Percentiles rank a stretch among this genome's conserved stretches.
These are phyloP conservation scores for Colletotrichum sp. DNA, from an alignment of 2,329 filamentous ascomycete species.

Conservation along the genomic window DNA sequence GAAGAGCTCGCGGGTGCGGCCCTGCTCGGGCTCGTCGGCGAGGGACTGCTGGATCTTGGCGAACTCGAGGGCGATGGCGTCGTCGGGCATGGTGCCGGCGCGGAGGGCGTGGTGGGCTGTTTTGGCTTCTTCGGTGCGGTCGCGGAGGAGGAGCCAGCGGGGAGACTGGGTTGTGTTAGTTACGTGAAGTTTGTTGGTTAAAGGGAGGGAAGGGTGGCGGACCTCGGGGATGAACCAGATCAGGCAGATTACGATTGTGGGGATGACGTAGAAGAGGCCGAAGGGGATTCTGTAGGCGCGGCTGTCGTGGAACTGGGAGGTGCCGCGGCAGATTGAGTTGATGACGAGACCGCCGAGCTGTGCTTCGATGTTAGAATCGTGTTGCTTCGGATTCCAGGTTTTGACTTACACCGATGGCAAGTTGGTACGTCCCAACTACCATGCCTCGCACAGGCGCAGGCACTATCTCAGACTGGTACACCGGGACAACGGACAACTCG, in stretches of 20 bases:
- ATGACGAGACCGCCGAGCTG: slow-evolving; percentile 28
- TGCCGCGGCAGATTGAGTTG: slow-evolving; percentile 33
- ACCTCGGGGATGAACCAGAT: slow-evolving; percentile 34
- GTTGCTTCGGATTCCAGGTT: not conserved
- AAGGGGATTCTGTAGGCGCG: slow-evolving; percentile 37
- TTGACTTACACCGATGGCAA: slow-evolving; percentile 28
- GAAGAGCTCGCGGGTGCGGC: slow-evolving; percentile 28
- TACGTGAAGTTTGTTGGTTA: not conserved
- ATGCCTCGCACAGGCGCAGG: slow-evolving; percentile 34
- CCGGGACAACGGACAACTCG: slow-evolving; percentile 41
- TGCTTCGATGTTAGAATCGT: not conserved
- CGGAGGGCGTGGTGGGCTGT: slow-evolving; percentile 27
- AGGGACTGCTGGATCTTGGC: slow-evolving; percentile 6
- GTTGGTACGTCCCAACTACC: slow-evolving; percentile 38
- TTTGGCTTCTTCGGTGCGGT: slow-evolving; percentile 32
- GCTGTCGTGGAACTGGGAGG: slow-evolving; percentile 30
- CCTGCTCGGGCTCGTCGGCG: slow-evolving; percentile 13
- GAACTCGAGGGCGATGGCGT: slow-evolving; percentile 27
- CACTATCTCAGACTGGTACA: slow-evolving; percentile 39
- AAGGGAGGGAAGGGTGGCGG: not conserved
- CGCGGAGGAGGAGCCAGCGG: slow-evolving; percentile 32
- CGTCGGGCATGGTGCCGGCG: slow-evolving; percentile 24
- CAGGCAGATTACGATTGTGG: slow-evolving; percentile 27
- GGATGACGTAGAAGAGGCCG: slow-evolving; percentile 38
- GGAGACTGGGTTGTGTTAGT: slow-evolving; percentile 21